Percentiles rank a stretch among this genome's conserved stretches.
Evolutionary conservation across 2,329 filamentous ascomycete genomes (phyloP).

Genomic region (Ophidiomyces ophidiicola): DNA sequence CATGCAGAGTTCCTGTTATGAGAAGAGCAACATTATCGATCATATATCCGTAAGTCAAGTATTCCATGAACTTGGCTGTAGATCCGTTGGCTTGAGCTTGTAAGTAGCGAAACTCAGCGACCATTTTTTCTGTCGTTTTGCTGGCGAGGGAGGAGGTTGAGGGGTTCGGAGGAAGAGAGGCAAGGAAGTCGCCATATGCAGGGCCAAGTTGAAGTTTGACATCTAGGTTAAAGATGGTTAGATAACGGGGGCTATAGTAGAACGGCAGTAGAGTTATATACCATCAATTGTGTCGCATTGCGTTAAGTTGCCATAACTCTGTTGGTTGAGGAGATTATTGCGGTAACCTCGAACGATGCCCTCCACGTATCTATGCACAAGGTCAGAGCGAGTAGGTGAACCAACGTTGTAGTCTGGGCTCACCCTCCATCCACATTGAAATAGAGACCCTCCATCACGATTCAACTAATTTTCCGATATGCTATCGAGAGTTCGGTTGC

Average conservation of each 20-base stretch:
- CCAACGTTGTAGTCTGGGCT: conserved; percentile 19
- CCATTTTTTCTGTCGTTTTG: conserved; percentile 95
- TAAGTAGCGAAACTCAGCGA: conserved; percentile 92
- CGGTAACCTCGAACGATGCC: conserved; percentile 95
- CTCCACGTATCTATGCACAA: conserved; percentile 78
- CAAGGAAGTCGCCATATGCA: conserved; percentile 93
- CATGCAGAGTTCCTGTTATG: conserved; percentile 94
- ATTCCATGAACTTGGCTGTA: conserved; percentile 91
- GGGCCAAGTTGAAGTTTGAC: conserved; percentile 95
- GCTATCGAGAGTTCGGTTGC: neutral
- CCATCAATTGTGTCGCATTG: conserved; percentile 98
- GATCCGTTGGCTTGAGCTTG: conserved; percentile 87
- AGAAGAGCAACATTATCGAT: conserved; percentile 97
- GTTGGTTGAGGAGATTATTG: conserved; percentile 76
- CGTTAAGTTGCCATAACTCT: conserved; percentile 89
- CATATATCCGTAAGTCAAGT: conserved; percentile 98
- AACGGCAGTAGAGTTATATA: conserved; percentile 31
- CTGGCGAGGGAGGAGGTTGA: conserved; percentile 89
- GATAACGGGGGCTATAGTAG: neutral
- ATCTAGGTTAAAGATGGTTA: conserved; percentile 45
- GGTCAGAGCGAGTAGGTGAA: conserved; percentile 16
- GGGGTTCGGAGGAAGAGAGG: conserved; percentile 84
- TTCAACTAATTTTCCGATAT: neutral
- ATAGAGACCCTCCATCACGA: conserved; percentile 72
- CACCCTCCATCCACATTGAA: conserved; percentile 93